Evolutionary conservation across 2,329 filamentous ascomycete species (phyloP).

Genomic region (Simplicillium aogashimaense): DNA sequence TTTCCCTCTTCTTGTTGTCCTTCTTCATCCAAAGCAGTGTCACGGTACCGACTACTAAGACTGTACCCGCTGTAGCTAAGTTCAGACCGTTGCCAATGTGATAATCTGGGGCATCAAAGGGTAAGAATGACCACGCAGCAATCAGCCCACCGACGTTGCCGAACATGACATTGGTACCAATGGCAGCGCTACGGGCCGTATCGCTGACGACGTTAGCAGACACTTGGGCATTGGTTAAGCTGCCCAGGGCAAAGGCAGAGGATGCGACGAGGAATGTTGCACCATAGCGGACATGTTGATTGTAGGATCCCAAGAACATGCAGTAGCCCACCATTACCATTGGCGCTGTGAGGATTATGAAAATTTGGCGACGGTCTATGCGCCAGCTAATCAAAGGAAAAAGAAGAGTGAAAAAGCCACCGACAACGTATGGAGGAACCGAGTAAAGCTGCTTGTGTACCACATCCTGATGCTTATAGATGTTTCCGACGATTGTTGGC

Average conservation of each 20-base stretch:
- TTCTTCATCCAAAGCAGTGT: constrained; percentile 48
- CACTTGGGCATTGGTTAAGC: constrained; percentile 56
- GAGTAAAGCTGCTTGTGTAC: constrained; percentile 60
- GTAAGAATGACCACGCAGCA: constrained; percentile 55
- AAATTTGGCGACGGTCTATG: constrained; percentile 47
- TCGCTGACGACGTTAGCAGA: constrained; percentile 64
- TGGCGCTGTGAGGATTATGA: constrained; percentile 50
- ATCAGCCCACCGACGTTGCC: constrained; percentile 64
- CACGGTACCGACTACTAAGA: constrained; percentile 36
- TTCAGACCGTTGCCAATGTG: constrained; percentile 64
- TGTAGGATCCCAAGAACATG: constrained; percentile 53
- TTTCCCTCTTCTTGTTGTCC: constrained; percentile 53
- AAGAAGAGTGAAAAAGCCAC: constrained; percentile 54
- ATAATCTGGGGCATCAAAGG: constrained; percentile 54
- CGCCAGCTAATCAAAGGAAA: constrained; percentile 53
- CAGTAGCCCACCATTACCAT: constrained; percentile 60
- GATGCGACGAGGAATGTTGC: constrained; percentile 61
- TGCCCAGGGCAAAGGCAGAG: constrained; percentile 53
- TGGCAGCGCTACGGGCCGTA: constrained; percentile 56
- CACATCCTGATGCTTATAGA: constrained; percentile 47
- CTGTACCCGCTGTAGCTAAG: constrained; percentile 43
- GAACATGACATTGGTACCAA: constrained; percentile 58
- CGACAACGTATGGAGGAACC: constrained; percentile 61
- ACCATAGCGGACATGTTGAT: constrained; percentile 49
- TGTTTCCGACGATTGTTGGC: constrained; percentile 58